These are phyloP conservation scores for Leccinellum rugosiceps DNA, from an alignment of 768 basidiomycete species.

Conservation along the genomic window DNA sequence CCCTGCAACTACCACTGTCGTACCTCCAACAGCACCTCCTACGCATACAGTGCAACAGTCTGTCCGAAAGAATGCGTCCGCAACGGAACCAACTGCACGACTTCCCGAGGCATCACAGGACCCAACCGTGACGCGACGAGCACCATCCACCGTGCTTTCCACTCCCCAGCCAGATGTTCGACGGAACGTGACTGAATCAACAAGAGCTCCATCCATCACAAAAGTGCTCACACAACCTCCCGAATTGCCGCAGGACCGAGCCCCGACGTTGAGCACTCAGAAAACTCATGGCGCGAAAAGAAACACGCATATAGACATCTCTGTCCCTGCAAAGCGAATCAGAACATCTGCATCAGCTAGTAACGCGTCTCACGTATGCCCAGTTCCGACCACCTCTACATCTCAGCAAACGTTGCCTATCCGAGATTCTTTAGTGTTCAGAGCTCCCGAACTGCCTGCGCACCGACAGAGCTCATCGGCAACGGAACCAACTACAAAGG, in stretches of 20 bases:
- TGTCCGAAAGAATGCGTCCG: background rate
- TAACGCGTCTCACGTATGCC: background rate
- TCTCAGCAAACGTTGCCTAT: background rate
- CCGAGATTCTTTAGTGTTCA: conserved; percentile 2
- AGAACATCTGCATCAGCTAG: background rate
- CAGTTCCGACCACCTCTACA: background rate
- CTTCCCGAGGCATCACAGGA: background rate
- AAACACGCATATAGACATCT: conserved; percentile 17
- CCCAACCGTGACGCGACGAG: background rate
- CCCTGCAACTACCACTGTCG: background rate
- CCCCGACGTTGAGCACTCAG: background rate
- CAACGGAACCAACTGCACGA: background rate
- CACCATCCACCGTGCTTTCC: background rate
- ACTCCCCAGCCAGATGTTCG: background rate
- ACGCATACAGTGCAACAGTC: background rate
- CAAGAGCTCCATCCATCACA: background rate
- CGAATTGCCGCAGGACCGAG: background rate
- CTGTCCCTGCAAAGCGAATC: conserved; percentile 13
- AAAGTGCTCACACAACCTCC: background rate
- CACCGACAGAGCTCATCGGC: background rate
- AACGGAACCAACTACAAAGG: background rate
- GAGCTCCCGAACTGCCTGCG: conserved; percentile 4
- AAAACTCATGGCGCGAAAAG: conserved; percentile 12
- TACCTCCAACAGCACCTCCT: too few species aligned
- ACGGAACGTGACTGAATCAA: background rate